Percentiles rank a stretch among this genome's conserved stretches.
Evolutionary conservation across 495 filamentous ascomycete genomes (phyloP).

Genomic region (Aspergillus bridgeri): DNA sequence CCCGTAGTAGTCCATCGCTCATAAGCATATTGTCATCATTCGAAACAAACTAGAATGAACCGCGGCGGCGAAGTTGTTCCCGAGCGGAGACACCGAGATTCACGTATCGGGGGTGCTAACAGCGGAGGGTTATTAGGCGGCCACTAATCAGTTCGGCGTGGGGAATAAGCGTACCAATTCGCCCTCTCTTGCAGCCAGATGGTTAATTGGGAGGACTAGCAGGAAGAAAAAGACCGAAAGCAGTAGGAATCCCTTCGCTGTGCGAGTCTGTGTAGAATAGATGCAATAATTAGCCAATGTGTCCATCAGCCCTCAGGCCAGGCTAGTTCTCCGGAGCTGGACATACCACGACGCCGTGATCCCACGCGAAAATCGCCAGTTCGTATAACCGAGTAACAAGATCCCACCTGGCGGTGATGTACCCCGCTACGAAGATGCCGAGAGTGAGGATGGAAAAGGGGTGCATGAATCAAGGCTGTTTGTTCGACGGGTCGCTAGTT

Average conservation of each 20-base stretch:
- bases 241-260: constrained; percentile 69
- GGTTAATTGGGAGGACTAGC: constrained; percentile 68
- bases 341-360: constrained; percentile 95
- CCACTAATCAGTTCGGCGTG: background rate
- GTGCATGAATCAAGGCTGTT: constrained; percentile 72
- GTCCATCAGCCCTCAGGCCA: background rate
- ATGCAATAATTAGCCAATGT: constrained; percentile 1
- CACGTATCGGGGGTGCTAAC: constrained; percentile 78
- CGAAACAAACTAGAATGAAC: constrained; percentile 73
- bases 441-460: constrained; percentile 90
- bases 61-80: constrained; percentile 89
- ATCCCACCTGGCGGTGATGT: constrained; percentile 98
- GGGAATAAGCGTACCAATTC: constrained; percentile 50
- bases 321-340: background rate
- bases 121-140: constrained; percentile 14
- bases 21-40: constrained; percentile 82
- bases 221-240: constrained; percentile 75
- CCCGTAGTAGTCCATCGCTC: constrained; percentile 85
- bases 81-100: constrained; percentile 86
- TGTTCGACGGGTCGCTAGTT: constrained; percentile 28
- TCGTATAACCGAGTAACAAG: constrained; percentile 94
- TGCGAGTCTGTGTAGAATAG: constrained; percentile 50
- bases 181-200: constrained; percentile 65
- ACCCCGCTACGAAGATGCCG: constrained; percentile 98
- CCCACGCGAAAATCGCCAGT: constrained; percentile 94